Conservation (phyloP, 768 basidiomycete genomes). For the Lactifluus volemus region DNA sequence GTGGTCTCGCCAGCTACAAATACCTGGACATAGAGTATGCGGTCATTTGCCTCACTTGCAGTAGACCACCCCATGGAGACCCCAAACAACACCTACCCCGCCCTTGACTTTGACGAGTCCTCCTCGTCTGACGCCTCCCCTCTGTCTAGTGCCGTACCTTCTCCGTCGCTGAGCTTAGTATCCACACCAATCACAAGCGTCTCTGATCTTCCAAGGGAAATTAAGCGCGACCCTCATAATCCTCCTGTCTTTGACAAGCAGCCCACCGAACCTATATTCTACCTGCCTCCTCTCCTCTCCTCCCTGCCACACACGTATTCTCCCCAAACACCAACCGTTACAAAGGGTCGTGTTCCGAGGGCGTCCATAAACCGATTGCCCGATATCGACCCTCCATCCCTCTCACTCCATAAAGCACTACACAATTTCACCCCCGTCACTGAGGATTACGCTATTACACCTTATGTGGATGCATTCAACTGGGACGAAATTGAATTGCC, state of each 20-base stretch:
- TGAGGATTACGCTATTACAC: conserved; percentile 47
- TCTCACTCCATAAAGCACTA: conserved; percentile 79
- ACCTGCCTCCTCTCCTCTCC: conserved; percentile 79
- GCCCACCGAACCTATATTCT: conserved; percentile 47
- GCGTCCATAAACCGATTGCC: conserved; percentile 72
- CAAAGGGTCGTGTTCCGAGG: conserved; percentile 31
- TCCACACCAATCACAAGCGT: conserved; percentile 7
- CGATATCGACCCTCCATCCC: conserved; percentile 73
- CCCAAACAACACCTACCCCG: neutral
- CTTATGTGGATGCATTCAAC: conserved; percentile 80
- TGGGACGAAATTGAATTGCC: conserved; percentile 69
- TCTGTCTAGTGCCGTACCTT: neutral
- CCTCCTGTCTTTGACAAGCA: conserved; percentile 42
- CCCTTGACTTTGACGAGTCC: neutral
- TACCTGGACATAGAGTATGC: neutral
- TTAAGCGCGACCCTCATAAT: conserved; percentile 42
- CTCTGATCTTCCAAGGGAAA: neutral
- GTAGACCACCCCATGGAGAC: neutral
- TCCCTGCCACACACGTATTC: conserved; percentile 47
- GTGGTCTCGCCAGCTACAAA: neutral
- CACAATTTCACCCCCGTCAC: conserved; percentile 62
- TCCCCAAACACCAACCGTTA: conserved; percentile 20
- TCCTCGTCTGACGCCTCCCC: neutral
- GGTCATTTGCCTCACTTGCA: neutral
- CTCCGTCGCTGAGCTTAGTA: neutral